Conservation (phyloP, 257 asterid species). For the Nicotiana attenuata region DNA sequence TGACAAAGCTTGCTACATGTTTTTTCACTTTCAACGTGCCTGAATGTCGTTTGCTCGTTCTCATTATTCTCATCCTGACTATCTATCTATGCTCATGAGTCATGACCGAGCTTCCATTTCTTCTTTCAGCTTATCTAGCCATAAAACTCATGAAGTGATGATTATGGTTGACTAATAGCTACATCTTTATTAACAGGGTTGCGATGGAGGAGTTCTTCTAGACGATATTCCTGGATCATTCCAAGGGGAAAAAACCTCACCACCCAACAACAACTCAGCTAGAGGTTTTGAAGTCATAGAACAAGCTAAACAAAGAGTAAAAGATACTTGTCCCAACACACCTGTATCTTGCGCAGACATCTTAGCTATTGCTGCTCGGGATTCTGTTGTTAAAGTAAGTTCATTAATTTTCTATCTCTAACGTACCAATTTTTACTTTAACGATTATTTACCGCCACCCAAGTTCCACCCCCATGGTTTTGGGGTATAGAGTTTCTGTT, state of each 20-base stretch:
- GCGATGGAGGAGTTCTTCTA: conserved; percentile 16
- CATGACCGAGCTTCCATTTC: too few species aligned
- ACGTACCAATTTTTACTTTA: background rate
- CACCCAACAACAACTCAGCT: conserved; percentile 7
- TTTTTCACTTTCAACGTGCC: too few species aligned
- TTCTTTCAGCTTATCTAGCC: too few species aligned
- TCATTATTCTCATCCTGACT: too few species aligned
- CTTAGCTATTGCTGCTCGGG: conserved; percentile 16
- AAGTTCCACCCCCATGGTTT: too few species aligned
- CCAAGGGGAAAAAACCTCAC: background rate
- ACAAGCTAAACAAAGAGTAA: conserved; percentile 6
- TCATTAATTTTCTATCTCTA: background rate
- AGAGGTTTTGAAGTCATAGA: conserved; percentile 12
- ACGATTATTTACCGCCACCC: too few species aligned
- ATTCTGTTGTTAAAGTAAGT: conserved; percentile 11
- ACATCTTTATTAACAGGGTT: background rate
- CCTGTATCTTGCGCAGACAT: conserved; percentile 11
- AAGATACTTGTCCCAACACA: background rate
- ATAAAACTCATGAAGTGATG: too few species aligned
- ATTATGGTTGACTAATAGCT: background rate
- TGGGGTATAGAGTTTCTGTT: too few species aligned
- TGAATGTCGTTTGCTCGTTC: background rate
- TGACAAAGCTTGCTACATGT: background rate
- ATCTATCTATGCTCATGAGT: too few species aligned
- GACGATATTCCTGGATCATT: conserved; percentile 6